Conservation (phyloP, 768 basidiomycete genomes). For the Mrakia gelida region DNA sequence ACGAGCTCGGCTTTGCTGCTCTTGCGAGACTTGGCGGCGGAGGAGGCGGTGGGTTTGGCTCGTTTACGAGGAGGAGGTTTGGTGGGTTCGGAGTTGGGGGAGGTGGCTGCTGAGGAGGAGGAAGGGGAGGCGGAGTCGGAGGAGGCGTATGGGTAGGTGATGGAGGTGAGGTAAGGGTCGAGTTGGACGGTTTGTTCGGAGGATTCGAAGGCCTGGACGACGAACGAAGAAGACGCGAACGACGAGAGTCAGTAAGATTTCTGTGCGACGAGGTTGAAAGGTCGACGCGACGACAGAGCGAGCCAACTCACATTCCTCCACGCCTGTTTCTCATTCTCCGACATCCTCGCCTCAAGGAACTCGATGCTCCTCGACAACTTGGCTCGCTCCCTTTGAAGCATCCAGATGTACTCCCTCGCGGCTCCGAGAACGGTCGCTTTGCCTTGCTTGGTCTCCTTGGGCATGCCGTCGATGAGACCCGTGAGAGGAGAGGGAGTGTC, state of each 20-base stretch:
- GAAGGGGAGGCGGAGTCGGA: conserved; percentile 1
- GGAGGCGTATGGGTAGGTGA: conserved; percentile 18
- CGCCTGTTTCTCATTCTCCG: neutral
- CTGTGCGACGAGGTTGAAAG: no score
- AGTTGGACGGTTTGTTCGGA: conserved; percentile 6
- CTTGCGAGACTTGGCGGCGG: neutral
- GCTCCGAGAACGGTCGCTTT: conserved; percentile 30
- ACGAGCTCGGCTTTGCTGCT: neutral
- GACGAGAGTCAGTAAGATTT: no score
- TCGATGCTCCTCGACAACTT: neutral
- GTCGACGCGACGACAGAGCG: no score
- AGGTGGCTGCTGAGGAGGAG: conserved; percentile 2
- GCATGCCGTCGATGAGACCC: conserved; percentile 31
- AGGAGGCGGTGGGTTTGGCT: neutral
- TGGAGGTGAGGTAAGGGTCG: conserved; percentile 23
- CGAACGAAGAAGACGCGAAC: no score
- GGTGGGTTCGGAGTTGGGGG: neutral
- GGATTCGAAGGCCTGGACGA: neutral
- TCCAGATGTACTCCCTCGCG: conserved; percentile 31
- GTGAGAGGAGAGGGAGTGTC: conserved; percentile 22
- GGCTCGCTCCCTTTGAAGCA: conserved; percentile 26
- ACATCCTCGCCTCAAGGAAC: conserved; percentile 22
- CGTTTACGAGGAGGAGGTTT: conserved; percentile 16
- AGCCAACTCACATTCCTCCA: neutral
- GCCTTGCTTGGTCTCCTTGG: conserved; percentile 30